Conservation (phyloP, 257 asterid genomes). For the Avicennia marina region DNA sequence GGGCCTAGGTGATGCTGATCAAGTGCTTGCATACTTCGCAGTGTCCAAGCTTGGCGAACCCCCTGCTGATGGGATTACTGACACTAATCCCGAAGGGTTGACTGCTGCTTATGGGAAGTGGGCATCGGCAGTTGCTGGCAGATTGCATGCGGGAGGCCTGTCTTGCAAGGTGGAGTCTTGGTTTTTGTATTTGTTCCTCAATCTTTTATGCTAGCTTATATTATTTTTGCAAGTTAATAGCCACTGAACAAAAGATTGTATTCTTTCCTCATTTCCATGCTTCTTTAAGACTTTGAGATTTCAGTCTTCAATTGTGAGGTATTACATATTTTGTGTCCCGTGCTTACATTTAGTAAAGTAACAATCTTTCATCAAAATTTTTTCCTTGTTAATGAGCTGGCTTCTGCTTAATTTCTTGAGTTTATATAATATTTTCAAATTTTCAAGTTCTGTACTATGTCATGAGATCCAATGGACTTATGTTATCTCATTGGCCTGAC, state of each 20-base stretch:
- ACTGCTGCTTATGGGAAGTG: conserved; percentile 95
- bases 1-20: conserved; percentile 79
- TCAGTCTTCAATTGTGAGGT: no score
- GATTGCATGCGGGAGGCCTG: conserved; percentile 78
- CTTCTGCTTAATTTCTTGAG: no score
- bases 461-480: no score
- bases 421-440: no score
- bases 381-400: no score
- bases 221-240: not conserved
- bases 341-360: no score
- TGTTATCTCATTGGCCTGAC: no score
- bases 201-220: not conserved
- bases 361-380: no score
- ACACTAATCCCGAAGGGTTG: conserved; percentile 90
- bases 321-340: no score
- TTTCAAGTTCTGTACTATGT: no score
- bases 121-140: conserved; percentile 84
- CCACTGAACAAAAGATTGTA: not conserved
- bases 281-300: not conserved
- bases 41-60: conserved; percentile 92
- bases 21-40: conserved; percentile 95
- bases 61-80: conserved; percentile 89
- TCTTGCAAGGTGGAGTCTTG: conserved; percentile 74
- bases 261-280: not conserved
- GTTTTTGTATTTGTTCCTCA: conserved; percentile 9